Conservation (phyloP, 2,329 filamentous ascomycete species). For the Cytospora paraplurivora region DNA sequence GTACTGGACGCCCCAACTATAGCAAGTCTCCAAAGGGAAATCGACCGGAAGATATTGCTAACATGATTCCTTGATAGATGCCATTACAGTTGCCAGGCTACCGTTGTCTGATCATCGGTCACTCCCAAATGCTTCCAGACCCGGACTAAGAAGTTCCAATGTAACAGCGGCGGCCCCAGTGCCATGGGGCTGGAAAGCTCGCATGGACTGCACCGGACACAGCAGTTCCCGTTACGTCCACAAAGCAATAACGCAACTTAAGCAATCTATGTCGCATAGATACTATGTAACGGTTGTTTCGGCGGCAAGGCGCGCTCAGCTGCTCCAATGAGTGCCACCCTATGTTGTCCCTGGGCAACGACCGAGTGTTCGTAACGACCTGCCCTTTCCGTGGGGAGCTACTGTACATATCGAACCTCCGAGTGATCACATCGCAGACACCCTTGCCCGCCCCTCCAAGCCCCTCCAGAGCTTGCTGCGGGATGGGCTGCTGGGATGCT, state of each 20-base stretch:
- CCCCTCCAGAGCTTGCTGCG: constrained; percentile 13
- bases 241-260: no score
- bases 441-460: constrained; percentile 8
- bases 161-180: not conserved
- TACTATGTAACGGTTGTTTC: not conserved
- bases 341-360: no score
- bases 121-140: not conserved
- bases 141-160: not conserved
- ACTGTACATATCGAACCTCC: constrained; percentile 8
- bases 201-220: not conserved
- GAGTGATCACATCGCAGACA: constrained; percentile 18
- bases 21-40: not conserved
- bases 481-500: not conserved
- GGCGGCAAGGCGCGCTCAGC: not conserved
- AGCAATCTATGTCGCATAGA: not conserved
- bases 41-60: not conserved
- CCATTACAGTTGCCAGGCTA: not conserved
- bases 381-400: constrained; percentile 12
- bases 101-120: not conserved
- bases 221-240: not conserved
- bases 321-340: no score
- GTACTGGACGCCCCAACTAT: not conserved
- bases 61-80: not conserved
- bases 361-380: not conserved
- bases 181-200: not conserved